Evolutionary conservation across 2,329 filamentous ascomycete species (phyloP), one percentile per base, ranked within the genome.

Genomic region (Colletotrichum salicis): DNA sequence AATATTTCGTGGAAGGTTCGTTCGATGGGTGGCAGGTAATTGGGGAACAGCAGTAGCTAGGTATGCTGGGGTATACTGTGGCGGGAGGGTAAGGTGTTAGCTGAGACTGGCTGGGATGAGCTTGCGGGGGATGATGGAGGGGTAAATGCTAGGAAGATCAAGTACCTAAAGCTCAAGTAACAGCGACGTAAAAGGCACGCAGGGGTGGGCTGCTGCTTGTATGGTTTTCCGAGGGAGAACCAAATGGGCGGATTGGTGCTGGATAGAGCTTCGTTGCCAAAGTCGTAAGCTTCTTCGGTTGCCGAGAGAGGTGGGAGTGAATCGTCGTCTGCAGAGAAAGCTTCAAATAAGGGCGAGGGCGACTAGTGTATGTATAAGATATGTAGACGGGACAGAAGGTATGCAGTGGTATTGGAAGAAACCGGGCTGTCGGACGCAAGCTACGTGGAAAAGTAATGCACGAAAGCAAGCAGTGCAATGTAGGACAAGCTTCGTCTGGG

Each of bases 51-150:
- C 65, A 60, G 55, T 55, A 60, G 29, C 52, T 58, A 41, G 37
- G 37, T 41, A 45, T 67, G 58, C 64, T 64, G 41, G 60, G 55
- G 55, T 55, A 51, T 67, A 31, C 64, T 58, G 31, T 67, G 68
- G 57, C 37, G 68, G 60, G 31, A 67, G 64, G 64, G 27, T 61
- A 61, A 56, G 31, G 64, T 71, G 55, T 70, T 72, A 64, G 60
- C 66, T 72, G 70, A 60, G 70, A 51, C 48, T 60, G 65, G 70
- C 66, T 64, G 65, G 70, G 70, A 72, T 72, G 70, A 72, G 70
- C 70, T 72, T 72, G 60, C 60, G 65, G 70, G 69, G 70, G 65
- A 72, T n/a, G 41, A 72, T 72, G 70, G 70, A 72, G 70, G 70
- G 70, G 66, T 72, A 70, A 72, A 56, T 69, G 22, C 51, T 24